Conservation (phyloP, 2,329 filamentous ascomycete species). For the Penicillium concentricum region DNA sequence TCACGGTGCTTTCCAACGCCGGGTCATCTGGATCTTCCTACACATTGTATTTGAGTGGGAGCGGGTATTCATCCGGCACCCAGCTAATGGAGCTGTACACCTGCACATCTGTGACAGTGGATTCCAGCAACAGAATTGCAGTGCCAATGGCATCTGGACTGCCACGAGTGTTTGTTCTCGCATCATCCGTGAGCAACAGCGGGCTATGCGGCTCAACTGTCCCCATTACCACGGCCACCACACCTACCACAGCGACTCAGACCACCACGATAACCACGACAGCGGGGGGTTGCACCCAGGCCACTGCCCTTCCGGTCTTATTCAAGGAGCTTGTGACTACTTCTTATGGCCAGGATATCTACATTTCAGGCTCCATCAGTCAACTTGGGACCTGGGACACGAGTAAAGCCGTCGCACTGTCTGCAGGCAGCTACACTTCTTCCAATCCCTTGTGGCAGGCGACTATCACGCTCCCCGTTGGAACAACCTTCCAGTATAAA, state of each 20-base stretch:
- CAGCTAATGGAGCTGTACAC: conserved; percentile 30
- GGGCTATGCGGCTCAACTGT: conserved; percentile 11
- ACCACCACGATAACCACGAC: conserved; percentile 4
- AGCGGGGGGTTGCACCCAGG: conserved; percentile 19
- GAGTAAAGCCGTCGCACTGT: conserved; percentile 55
- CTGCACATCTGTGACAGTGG: conserved; percentile 47
- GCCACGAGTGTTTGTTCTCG: conserved; percentile 37
- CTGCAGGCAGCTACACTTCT: conserved; percentile 58
- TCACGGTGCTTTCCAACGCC: conserved; percentile 47
- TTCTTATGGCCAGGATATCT: conserved; percentile 62
- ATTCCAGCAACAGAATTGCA: conserved; percentile 44
- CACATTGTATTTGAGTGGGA: conserved; percentile 23
- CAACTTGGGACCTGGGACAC: conserved; percentile 65
- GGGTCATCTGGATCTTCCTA: conserved; percentile 31
- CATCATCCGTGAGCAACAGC: conserved; percentile 11
- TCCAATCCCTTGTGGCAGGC: conserved; percentile 62
- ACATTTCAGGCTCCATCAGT: conserved; percentile 59
- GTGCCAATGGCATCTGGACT: conserved; percentile 46
- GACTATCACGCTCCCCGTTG: conserved; percentile 56
- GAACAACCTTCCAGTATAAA: conserved; percentile 64
- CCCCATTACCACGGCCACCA: not conserved
- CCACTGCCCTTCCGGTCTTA: conserved; percentile 56
- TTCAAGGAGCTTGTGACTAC: conserved; percentile 63
- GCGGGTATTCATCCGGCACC: conserved; percentile 23
- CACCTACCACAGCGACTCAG: not conserved